phyloP scores from a whole-genome alignment of 768 basidiomycete genomes.

The Heimioporus sp. region DNA sequence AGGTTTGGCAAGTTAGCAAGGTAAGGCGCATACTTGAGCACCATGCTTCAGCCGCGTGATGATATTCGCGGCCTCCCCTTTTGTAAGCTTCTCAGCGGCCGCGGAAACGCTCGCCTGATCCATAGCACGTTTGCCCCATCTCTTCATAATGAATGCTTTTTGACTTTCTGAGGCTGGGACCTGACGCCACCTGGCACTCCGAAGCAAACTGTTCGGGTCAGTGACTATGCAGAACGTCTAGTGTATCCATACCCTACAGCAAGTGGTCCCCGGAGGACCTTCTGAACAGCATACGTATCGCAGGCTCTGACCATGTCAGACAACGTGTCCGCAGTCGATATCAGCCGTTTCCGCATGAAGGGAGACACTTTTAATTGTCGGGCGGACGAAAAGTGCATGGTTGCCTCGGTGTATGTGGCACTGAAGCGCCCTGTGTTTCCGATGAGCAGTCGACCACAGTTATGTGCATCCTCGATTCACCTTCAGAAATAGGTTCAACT shows the following conservation, averaged over 20 bases:
- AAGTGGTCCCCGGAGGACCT: slow-evolving; percentile 51
- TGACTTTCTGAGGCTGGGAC: slow-evolving; percentile 61
- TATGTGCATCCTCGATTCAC: slow-evolving; percentile 19
- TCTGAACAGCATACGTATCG: slow-evolving; percentile 62
- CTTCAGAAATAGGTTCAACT: slow-evolving; percentile 46
- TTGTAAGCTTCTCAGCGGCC: slow-evolving; percentile 50
- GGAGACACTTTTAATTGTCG: slow-evolving; percentile 47
- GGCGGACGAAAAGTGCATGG: slow-evolving; percentile 45
- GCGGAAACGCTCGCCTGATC: slow-evolving; percentile 18
- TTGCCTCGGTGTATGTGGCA: slow-evolving; percentile 55
- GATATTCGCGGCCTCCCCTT: slow-evolving; percentile 78
- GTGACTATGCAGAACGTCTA: neutral
- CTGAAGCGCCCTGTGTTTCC: slow-evolving; percentile 35
- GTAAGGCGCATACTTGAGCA: slow-evolving; percentile 49
- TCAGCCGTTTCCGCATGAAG: slow-evolving; percentile 48
- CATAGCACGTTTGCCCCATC: slow-evolving; percentile 39
- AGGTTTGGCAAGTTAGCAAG: neutral
- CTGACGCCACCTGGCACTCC: slow-evolving; percentile 66
- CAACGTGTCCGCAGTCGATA: slow-evolving; percentile 55
- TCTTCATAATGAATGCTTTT: slow-evolving; percentile 51
- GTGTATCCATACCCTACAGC: slow-evolving; percentile 44
- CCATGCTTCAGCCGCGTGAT: slow-evolving; percentile 78
- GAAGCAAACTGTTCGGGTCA: slow-evolving; percentile 46
- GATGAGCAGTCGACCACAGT: slow-evolving; percentile 2
- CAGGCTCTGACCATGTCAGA: slow-evolving; percentile 62